Evolutionary conservation across 805 yeast genomes (phyloP).

Genomic region (Komagataella pseudopastoris): DNA sequence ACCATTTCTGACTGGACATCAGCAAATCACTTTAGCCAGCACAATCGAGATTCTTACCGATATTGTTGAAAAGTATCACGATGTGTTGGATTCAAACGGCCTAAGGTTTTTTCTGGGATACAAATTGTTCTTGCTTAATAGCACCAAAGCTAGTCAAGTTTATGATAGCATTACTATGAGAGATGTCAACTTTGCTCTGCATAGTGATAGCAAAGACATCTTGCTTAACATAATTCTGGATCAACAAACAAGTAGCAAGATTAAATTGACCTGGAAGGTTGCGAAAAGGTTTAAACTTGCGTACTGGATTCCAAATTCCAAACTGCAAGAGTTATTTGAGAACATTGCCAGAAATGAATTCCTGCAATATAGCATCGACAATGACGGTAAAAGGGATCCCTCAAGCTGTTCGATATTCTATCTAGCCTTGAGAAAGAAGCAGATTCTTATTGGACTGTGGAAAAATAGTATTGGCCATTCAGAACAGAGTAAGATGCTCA

Average conservation of each 20-base stretch:
- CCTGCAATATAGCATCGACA: conserved; percentile 19
- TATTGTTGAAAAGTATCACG: conserved; percentile 29
- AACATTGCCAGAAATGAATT: conserved; percentile 63
- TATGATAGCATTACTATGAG: conserved; percentile 46
- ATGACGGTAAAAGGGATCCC: conserved; percentile 49
- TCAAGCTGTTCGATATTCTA: conserved; percentile 61
- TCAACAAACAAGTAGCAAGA: conserved; percentile 9
- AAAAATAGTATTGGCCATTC: conserved; percentile 58
- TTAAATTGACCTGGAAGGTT: conserved; percentile 42
- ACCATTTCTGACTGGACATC: conserved; percentile 82
- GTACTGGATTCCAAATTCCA: conserved; percentile 49
- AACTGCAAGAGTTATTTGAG: conserved; percentile 44
- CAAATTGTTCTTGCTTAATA: conserved; percentile 40
- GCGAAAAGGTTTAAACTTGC: conserved; percentile 50
- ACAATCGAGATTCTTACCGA: conserved; percentile 52
- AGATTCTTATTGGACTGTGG: conserved; percentile 74
- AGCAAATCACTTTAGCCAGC: conserved; percentile 69
- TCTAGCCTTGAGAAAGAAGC: conserved; percentile 66
- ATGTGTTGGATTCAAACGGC: conserved; percentile 50
- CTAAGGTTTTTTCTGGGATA: conserved; percentile 58
- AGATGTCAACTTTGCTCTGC: conserved; percentile 80
- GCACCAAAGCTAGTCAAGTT: conserved; percentile 13
- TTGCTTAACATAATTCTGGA: conserved; percentile 35
- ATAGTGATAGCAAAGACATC: conserved; percentile 65
- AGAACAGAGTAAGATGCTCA: conserved; percentile 74